Percentiles rank a stretch among this genome's conserved stretches.
These are phyloP conservation scores for Neonectria magnoliae DNA, from an alignment of 2,329 filamentous ascomycete species.

Conservation along the genomic window DNA sequence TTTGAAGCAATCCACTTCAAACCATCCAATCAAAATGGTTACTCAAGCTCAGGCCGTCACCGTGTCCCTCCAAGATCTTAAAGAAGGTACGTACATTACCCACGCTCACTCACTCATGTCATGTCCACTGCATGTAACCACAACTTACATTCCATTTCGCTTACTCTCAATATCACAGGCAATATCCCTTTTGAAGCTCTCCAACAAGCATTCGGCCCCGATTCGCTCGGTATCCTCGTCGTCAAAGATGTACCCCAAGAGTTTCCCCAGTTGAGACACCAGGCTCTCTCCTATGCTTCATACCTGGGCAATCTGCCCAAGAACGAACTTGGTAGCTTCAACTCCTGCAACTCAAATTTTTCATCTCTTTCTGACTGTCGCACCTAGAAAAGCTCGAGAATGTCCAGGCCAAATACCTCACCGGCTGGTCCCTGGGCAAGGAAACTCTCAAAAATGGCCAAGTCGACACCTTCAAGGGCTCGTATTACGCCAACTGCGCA, in stretches of 20 bases:
- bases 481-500: slow-evolving; percentile 85
- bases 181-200: slow-evolving; percentile 74
- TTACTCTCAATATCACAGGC: slow-evolving; percentile 54
- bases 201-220: slow-evolving; percentile 86
- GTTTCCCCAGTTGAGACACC: slow-evolving; percentile 77
- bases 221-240: slow-evolving; percentile 91
- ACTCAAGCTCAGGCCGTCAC: slow-evolving; percentile 65
- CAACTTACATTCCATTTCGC: background rate
- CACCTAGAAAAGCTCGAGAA: slow-evolving; percentile 66
- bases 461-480: slow-evolving; percentile 83
- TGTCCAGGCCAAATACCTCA: slow-evolving; percentile 69
- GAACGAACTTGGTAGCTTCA: slow-evolving; percentile 71
- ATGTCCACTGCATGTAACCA: slow-evolving; percentile 23
- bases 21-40: slow-evolving; percentile 49
- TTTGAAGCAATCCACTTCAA: background rate
- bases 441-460: slow-evolving; percentile 82
- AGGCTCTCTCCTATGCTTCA: slow-evolving; percentile 85
- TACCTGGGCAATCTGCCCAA: slow-evolving; percentile 85
- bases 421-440: slow-evolving; percentile 83
- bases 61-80: slow-evolving; percentile 69
- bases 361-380: slow-evolving; percentile 1
- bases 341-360: background rate
- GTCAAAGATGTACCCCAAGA: slow-evolving; percentile 82
- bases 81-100: slow-evolving; percentile 58
- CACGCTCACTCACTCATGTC: slow-evolving; percentile 1